Percentiles rank a stretch among this genome's conserved stretches.
These are phyloP conservation scores for Taiozyma sp. DNA, from an alignment of 1,139 yeast species.

Conservation along the genomic window DNA sequence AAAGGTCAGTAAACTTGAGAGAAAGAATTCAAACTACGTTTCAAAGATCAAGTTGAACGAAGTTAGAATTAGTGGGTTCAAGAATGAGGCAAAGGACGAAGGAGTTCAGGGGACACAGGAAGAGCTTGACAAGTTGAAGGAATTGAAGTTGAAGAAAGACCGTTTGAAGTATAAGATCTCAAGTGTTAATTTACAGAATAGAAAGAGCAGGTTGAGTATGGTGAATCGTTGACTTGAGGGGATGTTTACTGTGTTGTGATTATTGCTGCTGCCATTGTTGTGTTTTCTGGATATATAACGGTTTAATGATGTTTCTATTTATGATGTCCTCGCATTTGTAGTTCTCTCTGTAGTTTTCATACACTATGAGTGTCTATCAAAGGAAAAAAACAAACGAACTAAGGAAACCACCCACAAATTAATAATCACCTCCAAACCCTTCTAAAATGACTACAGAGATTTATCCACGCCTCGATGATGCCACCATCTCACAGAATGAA, in stretches of 20 bases:
- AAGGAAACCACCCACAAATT: not conserved
- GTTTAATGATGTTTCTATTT: not conserved
- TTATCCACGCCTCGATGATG: not conserved
- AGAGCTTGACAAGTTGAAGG: constrained; percentile 32
- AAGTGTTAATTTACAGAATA: constrained; percentile 26
- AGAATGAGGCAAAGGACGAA: not conserved
- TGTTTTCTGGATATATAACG: not conserved
- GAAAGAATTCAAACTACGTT: constrained; percentile 28
- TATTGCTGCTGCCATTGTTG: too few relatives aligned
- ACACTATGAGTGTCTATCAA: too few relatives aligned
- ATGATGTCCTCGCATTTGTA: too few relatives aligned
- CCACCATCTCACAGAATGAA: not conserved
- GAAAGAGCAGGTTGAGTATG: constrained; percentile 18
- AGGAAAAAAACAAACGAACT: not conserved
- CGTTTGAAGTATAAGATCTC: constrained; percentile 31
- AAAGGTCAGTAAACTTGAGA: constrained; percentile 31
- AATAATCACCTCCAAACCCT: not conserved
- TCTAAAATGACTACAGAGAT: not conserved
- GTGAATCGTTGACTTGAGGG: constrained; percentile 5
- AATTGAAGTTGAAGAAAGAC: constrained; percentile 32
- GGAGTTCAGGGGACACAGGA: constrained; percentile 27
- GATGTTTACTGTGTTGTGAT: not conserved
- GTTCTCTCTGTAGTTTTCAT: too few relatives aligned
- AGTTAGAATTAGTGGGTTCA: constrained; percentile 26
- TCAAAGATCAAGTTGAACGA: constrained; percentile 32